Base-by-base conservation (phyloP, 2,329 filamentous ascomycete species). In the Colletotrichum musicola region DNA sequence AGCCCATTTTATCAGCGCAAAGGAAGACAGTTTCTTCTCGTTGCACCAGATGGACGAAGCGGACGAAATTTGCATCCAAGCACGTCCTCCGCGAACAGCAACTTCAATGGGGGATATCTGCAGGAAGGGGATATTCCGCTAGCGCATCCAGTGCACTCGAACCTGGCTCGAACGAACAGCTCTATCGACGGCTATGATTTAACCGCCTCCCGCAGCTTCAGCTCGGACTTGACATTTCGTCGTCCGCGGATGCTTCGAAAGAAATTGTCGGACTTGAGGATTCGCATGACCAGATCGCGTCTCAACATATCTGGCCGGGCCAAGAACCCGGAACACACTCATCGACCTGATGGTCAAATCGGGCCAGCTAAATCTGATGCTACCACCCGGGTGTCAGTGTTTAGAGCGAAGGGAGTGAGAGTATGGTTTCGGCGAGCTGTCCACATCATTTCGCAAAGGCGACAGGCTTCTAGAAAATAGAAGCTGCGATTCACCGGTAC, bases 241-340 rank as follows among this genome's bases (percentile, higher is more conserved):
- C 59, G 55, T 1, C 64, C 68, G 5, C 40, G 46, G 6, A 35
- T 59, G n/a, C 50, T 71, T 14, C 67, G 60, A 10, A 71, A 71
- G 60, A 71, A 71, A 16, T 57, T 71, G 5, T 71, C 70, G 6
- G 53, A 70, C 20, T 22, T 71, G 25, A 70, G 54, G n/a, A 49
- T 68, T 30, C 68, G 68, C 47, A 57, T 71, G 13, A 59, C 53
- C 14, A 61, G 57, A 35, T 71, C 70, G 44, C 64, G 63, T 7
- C 53, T 64, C 16, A 67, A 71, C n/a, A 25, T 71, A 38, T 53
- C 55, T 6, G 47, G 55, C 10, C 58, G 13, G 22, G 54, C 38
- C 20, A 62, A 27, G n/a, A 25, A 16, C 3, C 12, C 14, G 13
- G 42, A n/a, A 6, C 22, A 47, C 47, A 30, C 4, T 7, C 22